phyloP scores from a whole-genome alignment of 768 basidiomycete genomes.

The Collybia nuda region DNA sequence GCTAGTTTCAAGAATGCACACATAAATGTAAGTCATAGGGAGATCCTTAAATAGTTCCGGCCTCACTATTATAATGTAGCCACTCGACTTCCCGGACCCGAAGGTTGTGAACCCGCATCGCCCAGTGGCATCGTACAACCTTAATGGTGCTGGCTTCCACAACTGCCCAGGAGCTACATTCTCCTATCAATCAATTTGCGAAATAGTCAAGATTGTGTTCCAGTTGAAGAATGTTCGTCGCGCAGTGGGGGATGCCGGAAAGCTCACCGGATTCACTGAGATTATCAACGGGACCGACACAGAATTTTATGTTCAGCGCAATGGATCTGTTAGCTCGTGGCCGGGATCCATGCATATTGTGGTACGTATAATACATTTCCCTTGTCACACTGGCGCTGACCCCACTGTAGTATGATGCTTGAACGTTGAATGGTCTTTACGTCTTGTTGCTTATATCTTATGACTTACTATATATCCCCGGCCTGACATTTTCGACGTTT shows the following conservation, averaged over 20 bases:
- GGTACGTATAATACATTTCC: constrained; percentile 17
- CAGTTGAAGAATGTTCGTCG: constrained; percentile 43
- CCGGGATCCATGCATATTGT: constrained; percentile 34
- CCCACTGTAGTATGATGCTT: no score
- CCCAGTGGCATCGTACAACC: constrained; percentile 24
- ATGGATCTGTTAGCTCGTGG: constrained; percentile 33
- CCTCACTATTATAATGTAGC: constrained; percentile 20
- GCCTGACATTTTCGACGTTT: no score
- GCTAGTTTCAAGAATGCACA: constrained; percentile 44
- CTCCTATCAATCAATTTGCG: constrained; percentile 36
- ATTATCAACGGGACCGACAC: constrained; percentile 33
- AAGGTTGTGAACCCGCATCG: constrained; percentile 35
- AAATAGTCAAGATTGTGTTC: constrained; percentile 46
- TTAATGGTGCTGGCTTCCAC: constrained; percentile 39
- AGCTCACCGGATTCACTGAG: constrained; percentile 28
- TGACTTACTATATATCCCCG: no score
- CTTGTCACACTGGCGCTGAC: no score
- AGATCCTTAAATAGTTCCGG: constrained; percentile 5
- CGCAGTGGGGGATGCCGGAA: constrained; percentile 42
- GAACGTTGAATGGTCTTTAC: no score
- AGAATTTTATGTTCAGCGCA: constrained; percentile 30
- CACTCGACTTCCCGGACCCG: constrained; percentile 44
- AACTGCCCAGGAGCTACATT: constrained; percentile 35
- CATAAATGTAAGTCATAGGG: constrained; percentile 28
- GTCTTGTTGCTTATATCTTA: no score